A percentile compares a stretch with the other conserved stretches of the same genome.
Evolutionary conservation across 2,329 filamentous ascomycete species (phyloP).

Genomic region (Trichoderma sp.): DNA sequence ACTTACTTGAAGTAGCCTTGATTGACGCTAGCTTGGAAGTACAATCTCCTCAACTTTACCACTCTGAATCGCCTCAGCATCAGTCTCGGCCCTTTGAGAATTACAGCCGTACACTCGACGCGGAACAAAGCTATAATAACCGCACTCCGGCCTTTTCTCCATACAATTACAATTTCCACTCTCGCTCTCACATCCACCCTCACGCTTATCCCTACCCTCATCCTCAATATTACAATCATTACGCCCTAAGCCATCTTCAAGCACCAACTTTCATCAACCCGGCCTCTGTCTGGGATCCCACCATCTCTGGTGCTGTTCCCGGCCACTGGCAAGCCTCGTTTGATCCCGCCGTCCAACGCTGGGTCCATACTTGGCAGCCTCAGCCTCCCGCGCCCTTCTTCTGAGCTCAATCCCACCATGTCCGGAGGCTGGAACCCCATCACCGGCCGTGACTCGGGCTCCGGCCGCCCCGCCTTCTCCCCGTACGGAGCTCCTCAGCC

Average conservation of each 20-base stretch:
- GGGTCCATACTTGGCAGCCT: constrained; percentile 46
- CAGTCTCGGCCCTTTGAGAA: background rate
- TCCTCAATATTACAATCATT: background rate
- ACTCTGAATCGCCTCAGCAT: background rate
- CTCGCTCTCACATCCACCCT: background rate
- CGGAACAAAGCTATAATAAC: constrained; percentile 5
- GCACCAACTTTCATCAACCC: constrained; percentile 18
- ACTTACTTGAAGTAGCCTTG: background rate
- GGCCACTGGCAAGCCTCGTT: constrained; percentile 45
- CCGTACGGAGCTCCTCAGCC: constrained; percentile 43
- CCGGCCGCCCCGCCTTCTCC: constrained; percentile 40
- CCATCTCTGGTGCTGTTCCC: constrained; percentile 38
- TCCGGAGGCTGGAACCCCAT: constrained; percentile 48
- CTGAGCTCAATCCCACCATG: constrained; percentile 34
- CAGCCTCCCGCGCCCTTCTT: constrained; percentile 27
- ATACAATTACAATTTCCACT: background rate
- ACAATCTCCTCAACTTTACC: background rate
- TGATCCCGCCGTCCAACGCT: constrained; percentile 37
- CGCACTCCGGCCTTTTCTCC: background rate
- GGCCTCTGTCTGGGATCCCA: constrained; percentile 38
- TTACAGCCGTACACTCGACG: background rate
- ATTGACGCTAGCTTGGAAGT: constrained; percentile 8
- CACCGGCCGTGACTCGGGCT: constrained; percentile 44
- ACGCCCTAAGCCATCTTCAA: background rate
- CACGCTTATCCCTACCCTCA: background rate